Percentiles rank a stretch among this genome's conserved stretches.
Evolutionary conservation across 2,329 filamentous ascomycete genomes (phyloP).

Genomic region (Akanthomyces muscarius): DNA sequence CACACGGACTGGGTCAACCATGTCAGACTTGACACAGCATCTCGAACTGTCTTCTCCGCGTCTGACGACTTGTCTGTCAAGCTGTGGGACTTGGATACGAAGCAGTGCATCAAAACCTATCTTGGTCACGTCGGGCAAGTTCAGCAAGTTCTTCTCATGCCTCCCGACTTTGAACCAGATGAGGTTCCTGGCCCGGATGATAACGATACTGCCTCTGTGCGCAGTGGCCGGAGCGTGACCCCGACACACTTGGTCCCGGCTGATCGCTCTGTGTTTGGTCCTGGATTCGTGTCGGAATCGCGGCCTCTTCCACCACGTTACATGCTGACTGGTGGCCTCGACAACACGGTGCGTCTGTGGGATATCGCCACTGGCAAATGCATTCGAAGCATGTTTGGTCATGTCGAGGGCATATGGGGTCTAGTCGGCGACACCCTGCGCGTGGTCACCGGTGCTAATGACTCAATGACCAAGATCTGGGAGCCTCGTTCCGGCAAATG

Average conservation of each 20-base stretch:
- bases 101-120: constrained; percentile 70
- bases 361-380: constrained; percentile 78
- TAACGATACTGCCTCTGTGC: constrained; percentile 51
- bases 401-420: constrained; percentile 94
- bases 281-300: constrained; percentile 57
- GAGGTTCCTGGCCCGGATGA: constrained; percentile 49
- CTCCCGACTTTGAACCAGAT: constrained; percentile 84
- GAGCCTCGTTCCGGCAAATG: constrained; percentile 87
- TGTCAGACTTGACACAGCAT: constrained; percentile 79
- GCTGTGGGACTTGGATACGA: constrained; percentile 88
- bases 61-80: constrained; percentile 91
- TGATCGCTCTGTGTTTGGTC: constrained; percentile 53
- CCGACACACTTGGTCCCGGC: constrained; percentile 36
- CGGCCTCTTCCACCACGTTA: constrained; percentile 79
- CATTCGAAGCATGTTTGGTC: constrained; percentile 90
- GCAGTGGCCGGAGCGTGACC: constrained; percentile 44
- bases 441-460: constrained; percentile 84
- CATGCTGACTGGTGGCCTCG: constrained; percentile 88
- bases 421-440: constrained; percentile 84
- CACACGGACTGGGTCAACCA: constrained; percentile 96
- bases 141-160: constrained; percentile 82
- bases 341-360: constrained; percentile 90
- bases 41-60: constrained; percentile 83
- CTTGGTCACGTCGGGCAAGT: constrained; percentile 92
- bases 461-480: constrained; percentile 92